phyloP scores from a whole-genome alignment of 805 yeast species.

The Hanseniaspora lindneri region DNA sequence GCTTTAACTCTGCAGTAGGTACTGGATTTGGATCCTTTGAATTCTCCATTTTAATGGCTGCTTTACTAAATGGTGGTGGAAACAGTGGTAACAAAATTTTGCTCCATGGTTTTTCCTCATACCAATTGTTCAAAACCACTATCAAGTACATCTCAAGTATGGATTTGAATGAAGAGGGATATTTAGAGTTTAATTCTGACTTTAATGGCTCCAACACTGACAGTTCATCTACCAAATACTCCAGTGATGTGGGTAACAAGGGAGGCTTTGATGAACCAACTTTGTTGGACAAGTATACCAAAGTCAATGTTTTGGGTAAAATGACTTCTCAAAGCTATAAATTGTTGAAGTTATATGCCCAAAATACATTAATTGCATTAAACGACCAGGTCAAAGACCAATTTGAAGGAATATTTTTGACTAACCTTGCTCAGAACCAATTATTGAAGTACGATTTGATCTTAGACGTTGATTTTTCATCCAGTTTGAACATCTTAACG shows the following conservation, averaged over 20 bases:
- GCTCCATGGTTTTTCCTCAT: slow-evolving; percentile 79
- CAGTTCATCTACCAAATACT: slow-evolving; percentile 1
- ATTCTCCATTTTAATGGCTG: slow-evolving; percentile 69
- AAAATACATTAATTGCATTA: slow-evolving; percentile 52
- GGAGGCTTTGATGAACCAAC: slow-evolving; percentile 66
- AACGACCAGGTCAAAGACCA: slow-evolving; percentile 75
- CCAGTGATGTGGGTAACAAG: slow-evolving; percentile 27
- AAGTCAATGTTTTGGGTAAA: slow-evolving; percentile 69
- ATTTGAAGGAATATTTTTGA: slow-evolving; percentile 65
- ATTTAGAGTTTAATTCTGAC: slow-evolving; percentile 50
- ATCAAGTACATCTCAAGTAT: slow-evolving; percentile 69
- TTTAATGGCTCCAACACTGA: background rate
- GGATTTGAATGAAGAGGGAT: slow-evolving; percentile 54
- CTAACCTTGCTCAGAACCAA: slow-evolving; percentile 39
- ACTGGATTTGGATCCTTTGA: slow-evolving; percentile 89
- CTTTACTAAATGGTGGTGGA: slow-evolving; percentile 75
- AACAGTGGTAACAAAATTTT: slow-evolving; percentile 60
- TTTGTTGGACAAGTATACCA: slow-evolving; percentile 61
- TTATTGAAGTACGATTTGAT: slow-evolving; percentile 54
- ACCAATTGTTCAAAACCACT: slow-evolving; percentile 84
- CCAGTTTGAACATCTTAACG: slow-evolving; percentile 26
- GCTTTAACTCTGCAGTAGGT: slow-evolving; percentile 41
- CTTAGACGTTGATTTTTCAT: slow-evolving; percentile 38
- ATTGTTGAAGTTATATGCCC: slow-evolving; percentile 52
- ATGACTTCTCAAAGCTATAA: slow-evolving; percentile 60